phyloP scores from a whole-genome alignment of 208 protist genomes.

The Leishmania aethiopica region DNA sequence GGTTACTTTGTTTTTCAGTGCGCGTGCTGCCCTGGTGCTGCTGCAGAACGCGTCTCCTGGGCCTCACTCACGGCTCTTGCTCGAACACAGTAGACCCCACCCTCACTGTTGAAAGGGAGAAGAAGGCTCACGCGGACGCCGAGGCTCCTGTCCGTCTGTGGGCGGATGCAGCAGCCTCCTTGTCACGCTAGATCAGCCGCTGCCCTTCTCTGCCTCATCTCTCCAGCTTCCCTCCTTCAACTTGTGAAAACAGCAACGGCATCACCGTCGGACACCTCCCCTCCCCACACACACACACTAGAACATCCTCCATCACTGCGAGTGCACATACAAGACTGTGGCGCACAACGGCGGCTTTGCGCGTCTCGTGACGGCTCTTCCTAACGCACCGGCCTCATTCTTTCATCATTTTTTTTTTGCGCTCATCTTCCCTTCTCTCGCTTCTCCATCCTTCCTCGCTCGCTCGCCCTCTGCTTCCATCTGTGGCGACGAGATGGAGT shows the following conservation, averaged over 20 bases:
- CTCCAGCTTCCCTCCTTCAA: neutral
- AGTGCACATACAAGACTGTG: neutral
- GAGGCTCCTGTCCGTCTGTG: neutral
- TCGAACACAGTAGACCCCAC: neutral
- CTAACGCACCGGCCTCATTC: neutral
- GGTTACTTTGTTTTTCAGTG: neutral
- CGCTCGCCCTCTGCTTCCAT: neutral
- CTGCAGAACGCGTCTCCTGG: neutral
- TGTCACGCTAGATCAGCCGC: neutral
- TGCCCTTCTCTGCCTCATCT: neutral
- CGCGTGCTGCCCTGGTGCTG: neutral
- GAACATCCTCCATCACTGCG: neutral
- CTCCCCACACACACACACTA: neutral
- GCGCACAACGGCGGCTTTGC: neutral
- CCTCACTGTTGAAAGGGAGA: neutral
- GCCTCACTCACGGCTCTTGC: neutral
- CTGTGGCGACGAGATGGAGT: conserved; percentile 6
- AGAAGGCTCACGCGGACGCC: neutral
- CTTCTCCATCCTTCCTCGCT: neutral
- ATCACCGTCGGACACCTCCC: neutral
- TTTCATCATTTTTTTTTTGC: neutral
- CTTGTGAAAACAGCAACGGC: neutral
- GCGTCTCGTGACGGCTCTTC: neutral
- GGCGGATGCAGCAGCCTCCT: neutral
- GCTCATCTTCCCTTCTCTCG: neutral